Evolutionary conservation across 495 filamentous ascomycete genomes (phyloP).

Genomic region (Hyaloscypha finlandica): DNA sequence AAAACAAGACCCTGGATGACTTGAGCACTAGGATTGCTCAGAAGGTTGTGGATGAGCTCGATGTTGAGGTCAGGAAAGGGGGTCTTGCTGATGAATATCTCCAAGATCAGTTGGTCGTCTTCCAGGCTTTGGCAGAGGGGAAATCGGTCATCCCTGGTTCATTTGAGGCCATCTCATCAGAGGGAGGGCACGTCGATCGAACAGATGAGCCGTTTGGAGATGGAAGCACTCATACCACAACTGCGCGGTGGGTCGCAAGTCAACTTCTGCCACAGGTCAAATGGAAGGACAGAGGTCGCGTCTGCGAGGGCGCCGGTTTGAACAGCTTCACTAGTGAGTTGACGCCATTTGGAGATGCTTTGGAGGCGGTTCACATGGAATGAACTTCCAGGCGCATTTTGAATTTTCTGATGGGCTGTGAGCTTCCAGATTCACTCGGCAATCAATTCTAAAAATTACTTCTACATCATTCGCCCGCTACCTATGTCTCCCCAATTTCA

Average conservation of each 20-base stretch:
- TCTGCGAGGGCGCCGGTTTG: slow-evolving; percentile 52
- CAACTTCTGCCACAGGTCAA: slow-evolving; percentile 52
- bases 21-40: slow-evolving; percentile 43
- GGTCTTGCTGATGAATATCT: slow-evolving; percentile 69
- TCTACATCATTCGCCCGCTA: no score
- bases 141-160: slow-evolving; percentile 39
- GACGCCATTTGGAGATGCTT: background rate
- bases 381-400: background rate
- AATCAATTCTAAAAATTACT: no score
- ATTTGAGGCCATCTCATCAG: slow-evolving; percentile 28
- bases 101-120: slow-evolving; percentile 80
- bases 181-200: slow-evolving; percentile 35
- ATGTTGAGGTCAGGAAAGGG: slow-evolving; percentile 54
- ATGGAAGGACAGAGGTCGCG: slow-evolving; percentile 53
- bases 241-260: slow-evolving; percentile 72
- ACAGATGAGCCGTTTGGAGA: slow-evolving; percentile 51
- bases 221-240: slow-evolving; percentile 68
- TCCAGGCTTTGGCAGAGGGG: slow-evolving; percentile 71
- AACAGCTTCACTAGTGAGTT: slow-evolving; percentile 11
- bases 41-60: slow-evolving; percentile 58
- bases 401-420: no score
- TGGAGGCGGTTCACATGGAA: background rate
- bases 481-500: no score
- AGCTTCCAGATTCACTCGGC: no score
- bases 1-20: slow-evolving; percentile 30